Evolutionary conservation across 2,329 filamentous ascomycete species (phyloP).

Genomic region (Xylariaceae sp.): DNA sequence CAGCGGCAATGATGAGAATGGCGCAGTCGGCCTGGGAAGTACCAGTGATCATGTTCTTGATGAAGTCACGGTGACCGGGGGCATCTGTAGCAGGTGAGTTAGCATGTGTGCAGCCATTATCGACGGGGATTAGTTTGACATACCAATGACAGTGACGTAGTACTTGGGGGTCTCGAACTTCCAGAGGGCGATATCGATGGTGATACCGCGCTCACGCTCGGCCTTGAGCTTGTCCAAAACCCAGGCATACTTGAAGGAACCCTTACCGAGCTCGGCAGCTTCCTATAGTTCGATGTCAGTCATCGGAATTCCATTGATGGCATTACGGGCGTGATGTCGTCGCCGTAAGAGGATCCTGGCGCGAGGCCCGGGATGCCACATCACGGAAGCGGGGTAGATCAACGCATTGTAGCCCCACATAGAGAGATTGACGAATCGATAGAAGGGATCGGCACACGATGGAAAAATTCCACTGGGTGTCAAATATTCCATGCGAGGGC

Average conservation of each 20-base stretch:
- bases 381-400: constrained; percentile 29
- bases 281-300: constrained; percentile 53
- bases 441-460: constrained; percentile 10
- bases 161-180: constrained; percentile 99
- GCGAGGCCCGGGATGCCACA: constrained; percentile 11
- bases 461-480: constrained; percentile 10
- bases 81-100: constrained; percentile 55
- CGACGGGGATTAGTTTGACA: constrained; percentile 32
- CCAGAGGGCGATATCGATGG: constrained; percentile 99
- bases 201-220: constrained; percentile 99
- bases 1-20: constrained; percentile 99
- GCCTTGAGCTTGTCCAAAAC: constrained; percentile 99
- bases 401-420: constrained; percentile 27
- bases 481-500: constrained; percentile 25
- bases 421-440: constrained; percentile 12
- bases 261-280: constrained; percentile 98
- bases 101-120: neutral
- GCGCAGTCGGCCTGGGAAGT: constrained; percentile 99
- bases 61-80: constrained; percentile 99
- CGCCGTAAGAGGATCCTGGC: neutral
- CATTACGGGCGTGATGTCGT: neutral
- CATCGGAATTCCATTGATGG: neutral
- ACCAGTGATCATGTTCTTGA: constrained; percentile 99
- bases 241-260: constrained; percentile 99
- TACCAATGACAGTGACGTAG: constrained; percentile 96